A percentile compares a stretch with the other conserved stretches of the same genome.
These are phyloP conservation scores for Tulasnella sp. DNA, from an alignment of 768 basidiomycete genomes.

Conservation along the genomic window DNA sequence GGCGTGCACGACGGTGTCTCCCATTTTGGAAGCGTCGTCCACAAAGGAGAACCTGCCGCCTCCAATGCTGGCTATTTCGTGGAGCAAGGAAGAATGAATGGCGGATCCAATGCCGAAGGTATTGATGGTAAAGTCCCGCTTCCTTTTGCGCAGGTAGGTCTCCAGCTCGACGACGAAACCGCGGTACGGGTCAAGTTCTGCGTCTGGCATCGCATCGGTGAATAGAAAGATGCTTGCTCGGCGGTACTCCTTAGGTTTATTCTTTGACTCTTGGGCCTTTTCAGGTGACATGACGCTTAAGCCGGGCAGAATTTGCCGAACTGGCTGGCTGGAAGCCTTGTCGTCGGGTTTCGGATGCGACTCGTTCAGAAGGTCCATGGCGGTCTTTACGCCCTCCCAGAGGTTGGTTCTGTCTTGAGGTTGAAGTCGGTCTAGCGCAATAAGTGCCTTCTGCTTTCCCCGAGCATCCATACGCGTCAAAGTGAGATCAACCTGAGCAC, in stretches of 20 bases:
- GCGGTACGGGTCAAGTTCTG: constrained; percentile 22
- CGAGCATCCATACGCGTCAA: constrained; percentile 23
- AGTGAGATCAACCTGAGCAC: constrained; percentile 17
- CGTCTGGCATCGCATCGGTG: constrained; percentile 30
- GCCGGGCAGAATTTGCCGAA: not conserved
- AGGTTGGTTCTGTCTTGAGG: constrained; percentile 28
- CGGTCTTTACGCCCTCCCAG: constrained; percentile 31
- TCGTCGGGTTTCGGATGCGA: not conserved
- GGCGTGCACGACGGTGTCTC: constrained; percentile 29
- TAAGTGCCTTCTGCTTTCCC: constrained; percentile 21
- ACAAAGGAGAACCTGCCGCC: constrained; percentile 25
- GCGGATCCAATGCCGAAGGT: constrained; percentile 31
- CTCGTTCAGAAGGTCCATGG: constrained; percentile 26
- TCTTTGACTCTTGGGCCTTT: not conserved
- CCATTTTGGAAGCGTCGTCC: constrained; percentile 30
- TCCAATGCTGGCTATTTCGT: constrained; percentile 23
- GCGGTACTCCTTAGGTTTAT: not conserved
- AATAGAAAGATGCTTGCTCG: constrained; percentile 24
- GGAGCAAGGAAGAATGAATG: constrained; percentile 30
- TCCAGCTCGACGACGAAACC: constrained; percentile 27
- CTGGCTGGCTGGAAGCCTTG: not conserved
- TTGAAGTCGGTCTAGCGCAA: constrained; percentile 14
- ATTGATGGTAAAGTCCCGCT: constrained; percentile 26
- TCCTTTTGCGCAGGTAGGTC: constrained; percentile 20
- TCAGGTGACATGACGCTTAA: not conserved